Conservation (phyloP, 129 eudicot species). For the Lactuca sativa region DNA sequence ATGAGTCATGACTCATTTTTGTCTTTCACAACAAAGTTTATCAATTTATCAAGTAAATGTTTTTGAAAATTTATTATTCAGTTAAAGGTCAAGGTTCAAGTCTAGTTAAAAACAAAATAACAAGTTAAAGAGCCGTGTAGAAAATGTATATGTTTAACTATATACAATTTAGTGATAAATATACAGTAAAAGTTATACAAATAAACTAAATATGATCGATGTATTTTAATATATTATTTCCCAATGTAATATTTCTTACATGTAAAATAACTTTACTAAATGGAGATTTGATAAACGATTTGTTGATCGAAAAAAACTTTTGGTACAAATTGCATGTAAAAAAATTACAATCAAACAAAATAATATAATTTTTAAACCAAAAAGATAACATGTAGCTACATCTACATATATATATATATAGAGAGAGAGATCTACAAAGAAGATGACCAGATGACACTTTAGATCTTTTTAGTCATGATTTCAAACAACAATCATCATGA, state of each 20-base stretch:
- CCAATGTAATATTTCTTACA: neutral
- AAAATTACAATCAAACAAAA: no score
- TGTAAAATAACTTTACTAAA: neutral
- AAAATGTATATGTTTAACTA: no score
- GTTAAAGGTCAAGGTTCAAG: no score
- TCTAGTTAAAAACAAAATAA: no score
- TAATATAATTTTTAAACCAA: neutral
- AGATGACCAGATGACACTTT: conserved; percentile 10
- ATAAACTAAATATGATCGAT: no score
- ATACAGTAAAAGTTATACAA: no score
- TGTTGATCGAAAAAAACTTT: neutral
- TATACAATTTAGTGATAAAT: neutral
- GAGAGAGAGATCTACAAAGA: conserved; percentile 5
- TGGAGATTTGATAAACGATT: no score
- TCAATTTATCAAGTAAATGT: no score
- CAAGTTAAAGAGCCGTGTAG: no score
- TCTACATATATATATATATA: neutral
- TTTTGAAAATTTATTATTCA: no score
- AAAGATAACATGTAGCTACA: neutral
- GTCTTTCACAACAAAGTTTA: neutral
- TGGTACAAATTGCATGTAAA: neutral
- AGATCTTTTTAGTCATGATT: conserved; percentile 27
- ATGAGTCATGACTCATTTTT: neutral
- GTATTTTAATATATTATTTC: no score
- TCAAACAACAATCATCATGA: conserved; percentile 30